Base-by-base conservation (phyloP, 306 rosid species). In the Corylus heterophylla region DNA sequence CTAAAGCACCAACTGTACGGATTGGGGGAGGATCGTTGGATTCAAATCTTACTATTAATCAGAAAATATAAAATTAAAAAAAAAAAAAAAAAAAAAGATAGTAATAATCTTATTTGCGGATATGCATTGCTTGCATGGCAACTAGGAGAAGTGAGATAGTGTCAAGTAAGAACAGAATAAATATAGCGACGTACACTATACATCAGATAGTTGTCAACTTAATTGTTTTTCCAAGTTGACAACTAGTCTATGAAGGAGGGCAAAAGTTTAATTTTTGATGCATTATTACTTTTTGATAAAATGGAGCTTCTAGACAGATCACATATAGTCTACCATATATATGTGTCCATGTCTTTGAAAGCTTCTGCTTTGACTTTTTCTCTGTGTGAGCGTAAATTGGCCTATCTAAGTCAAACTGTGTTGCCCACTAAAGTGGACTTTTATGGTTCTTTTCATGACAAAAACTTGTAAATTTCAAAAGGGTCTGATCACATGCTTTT, bases 381-480 rank as follows among this genome's bases (percentile, higher is more conserved):
- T 56, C 25, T 20, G 51, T 67, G 52, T 48, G 44, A 71, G 71
- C 74, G 76, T 27, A 58, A 55, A 51, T 64, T 42, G 58, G 78
- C 76, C 45, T n/a, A 31, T 48, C 37, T 25, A 72, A 78, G 88
- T 89, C 94, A 89, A 87, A 74, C 18, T 42, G 39, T 80, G 71
- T 67, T 85, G 89, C 89, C 89, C 79, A 79, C 85, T 59, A 79
- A 52, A 20, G 39, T 80, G 18, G 91, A 89, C 97, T 88, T 85
- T 80, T 31, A 20, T 37, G 35, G 35, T 17, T 8, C 70, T 78
- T 61, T 80, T 13, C n/a, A 64, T 71, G 8, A 58, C 55, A 2
- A 37, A 54, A 78, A 64, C 66, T 9, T 54, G 62, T 63, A 68
- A 49, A 18, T 74, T 86, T 81, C 75, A 79, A 82, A 78, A 22